Conservation (phyloP, 768 basidiomycete genomes). For the Clitopilus passeckerianus region DNA sequence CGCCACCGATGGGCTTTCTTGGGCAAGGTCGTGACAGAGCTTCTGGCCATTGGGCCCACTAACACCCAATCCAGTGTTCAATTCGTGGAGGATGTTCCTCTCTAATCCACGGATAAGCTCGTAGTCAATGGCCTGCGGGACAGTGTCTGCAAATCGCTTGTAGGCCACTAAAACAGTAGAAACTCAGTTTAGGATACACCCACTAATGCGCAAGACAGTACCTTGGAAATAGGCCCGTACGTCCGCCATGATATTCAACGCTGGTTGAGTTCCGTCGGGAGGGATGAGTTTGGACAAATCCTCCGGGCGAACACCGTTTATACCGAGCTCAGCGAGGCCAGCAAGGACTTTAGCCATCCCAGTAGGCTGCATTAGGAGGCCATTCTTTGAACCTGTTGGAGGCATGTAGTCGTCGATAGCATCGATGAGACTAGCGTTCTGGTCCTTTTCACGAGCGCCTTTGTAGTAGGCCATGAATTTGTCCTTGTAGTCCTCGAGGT, state of each 20-base stretch:
- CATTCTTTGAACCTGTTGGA: neutral
- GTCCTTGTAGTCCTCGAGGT: slow-evolving; percentile 36
- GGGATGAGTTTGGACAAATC: slow-evolving; percentile 49
- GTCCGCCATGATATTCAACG: slow-evolving; percentile 63
- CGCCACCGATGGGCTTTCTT: slow-evolving; percentile 42
- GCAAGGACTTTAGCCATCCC: slow-evolving; percentile 28
- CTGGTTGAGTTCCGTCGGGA: slow-evolving; percentile 46
- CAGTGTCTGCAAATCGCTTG: slow-evolving; percentile 53
- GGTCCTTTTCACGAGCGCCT: slow-evolving; percentile 28
- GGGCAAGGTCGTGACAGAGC: slow-evolving; percentile 46
- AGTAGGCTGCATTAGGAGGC: slow-evolving; percentile 1
- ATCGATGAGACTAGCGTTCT: slow-evolving; percentile 16
- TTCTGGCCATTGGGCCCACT: slow-evolving; percentile 38
- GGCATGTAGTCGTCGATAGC: slow-evolving; percentile 18
- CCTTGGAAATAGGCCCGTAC: slow-evolving; percentile 77
- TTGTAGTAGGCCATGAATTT: slow-evolving; percentile 51
- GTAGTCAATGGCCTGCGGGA: slow-evolving; percentile 52
- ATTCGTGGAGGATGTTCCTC: slow-evolving; percentile 34
- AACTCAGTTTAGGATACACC: no score
- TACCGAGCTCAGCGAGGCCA: slow-evolving; percentile 31
- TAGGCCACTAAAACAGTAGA: slow-evolving; percentile 39
- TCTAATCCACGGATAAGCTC: slow-evolving; percentile 51
- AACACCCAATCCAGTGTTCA: slow-evolving; percentile 47
- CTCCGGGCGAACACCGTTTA: slow-evolving; percentile 28
- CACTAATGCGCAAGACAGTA: no score